phyloP scores from a whole-genome alignment of 345 rosid genomes.

The Pugionium cornutum region DNA sequence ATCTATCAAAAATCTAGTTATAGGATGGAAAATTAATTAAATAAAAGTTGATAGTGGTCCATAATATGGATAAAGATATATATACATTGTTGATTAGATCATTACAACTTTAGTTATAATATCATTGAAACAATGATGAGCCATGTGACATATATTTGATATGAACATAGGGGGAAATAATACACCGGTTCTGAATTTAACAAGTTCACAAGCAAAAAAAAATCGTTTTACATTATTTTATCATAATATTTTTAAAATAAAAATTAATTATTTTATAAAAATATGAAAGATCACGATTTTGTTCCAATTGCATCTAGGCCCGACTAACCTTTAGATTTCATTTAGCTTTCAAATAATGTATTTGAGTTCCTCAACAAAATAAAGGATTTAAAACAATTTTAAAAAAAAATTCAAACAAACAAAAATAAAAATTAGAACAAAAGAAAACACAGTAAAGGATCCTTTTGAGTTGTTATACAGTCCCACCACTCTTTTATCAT shows the following conservation, averaged over 20 bases:
- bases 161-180: slow-evolving; percentile 29
- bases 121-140: slow-evolving; percentile 25
- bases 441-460: no score
- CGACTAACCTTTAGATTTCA: slow-evolving; percentile 8
- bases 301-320: no score
- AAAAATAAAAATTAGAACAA: no score
- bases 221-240: no score
- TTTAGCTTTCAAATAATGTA: slow-evolving; percentile 4
- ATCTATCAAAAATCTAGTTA: slow-evolving; percentile 16
- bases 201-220: no score
- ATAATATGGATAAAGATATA: slow-evolving; percentile 5
- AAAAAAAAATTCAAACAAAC: no score
- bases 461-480: slow-evolving; percentile 37
- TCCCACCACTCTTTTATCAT: slow-evolving; percentile 29
- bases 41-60: slow-evolving; percentile 34
- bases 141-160: slow-evolving; percentile 39
- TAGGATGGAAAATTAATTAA: not conserved
- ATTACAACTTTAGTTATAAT: slow-evolving; percentile 38
- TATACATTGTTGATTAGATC: slow-evolving; percentile 41
- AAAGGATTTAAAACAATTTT: no score
- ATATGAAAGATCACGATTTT: no score
- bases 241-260: no score
- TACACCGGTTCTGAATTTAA: no score
- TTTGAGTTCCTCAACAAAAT: no score
- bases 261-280: no score